Evolutionary conservation across 2,329 filamentous ascomycete species (phyloP), one percentile per base, ranked within the genome.

Genomic region (Verticillium albo-atrum): DNA sequence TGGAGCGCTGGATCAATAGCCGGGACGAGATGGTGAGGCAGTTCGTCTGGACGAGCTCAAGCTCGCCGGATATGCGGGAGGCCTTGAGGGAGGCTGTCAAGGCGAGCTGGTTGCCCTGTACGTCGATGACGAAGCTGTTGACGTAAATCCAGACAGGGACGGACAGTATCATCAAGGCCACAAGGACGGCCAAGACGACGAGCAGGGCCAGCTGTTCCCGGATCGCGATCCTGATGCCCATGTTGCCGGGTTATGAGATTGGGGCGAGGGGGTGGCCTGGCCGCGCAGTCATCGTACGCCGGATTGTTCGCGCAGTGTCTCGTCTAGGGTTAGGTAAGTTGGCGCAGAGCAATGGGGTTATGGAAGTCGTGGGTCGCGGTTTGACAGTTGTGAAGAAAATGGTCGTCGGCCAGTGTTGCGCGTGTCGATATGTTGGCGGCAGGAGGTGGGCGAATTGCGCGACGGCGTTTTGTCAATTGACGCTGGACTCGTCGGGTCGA

Each of bases 51-150:
- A 96, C 85, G 56, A 97, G 82, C 56, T 91, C 81, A 58, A 97
- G 83, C 70, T 92, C 90, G 57, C 91, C 89, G 6, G 89, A 81
- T 63, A 97, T 82, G 70, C 94, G 89, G 30, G 90, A 87, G 23
- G 92, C 89, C 73, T 97, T 97, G 70, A 97, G 86, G 3, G 90
- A 92, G 6, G 93, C 93, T 1, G 91, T 91, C 62, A 97, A 80
- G 27, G 87, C 79, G 54, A 97, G 84, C 56, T 88, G 84, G 56
- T 84, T 80, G 14, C 84, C 75, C 70, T 82, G 77, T 65, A 86
- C 78, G 56, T 74, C 69, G 64, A 77, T 64, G 62, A 85, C 82
- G 66, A 83, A 84, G 62, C 74, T 71, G 66, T 84, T 79, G 67
- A 85, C 82, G 64, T 79, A 85, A 60, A 85, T 72, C 82, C 82